Base-by-base conservation (phyloP, 306 rosid species). In the Sechiopsis laciniata region DNA sequence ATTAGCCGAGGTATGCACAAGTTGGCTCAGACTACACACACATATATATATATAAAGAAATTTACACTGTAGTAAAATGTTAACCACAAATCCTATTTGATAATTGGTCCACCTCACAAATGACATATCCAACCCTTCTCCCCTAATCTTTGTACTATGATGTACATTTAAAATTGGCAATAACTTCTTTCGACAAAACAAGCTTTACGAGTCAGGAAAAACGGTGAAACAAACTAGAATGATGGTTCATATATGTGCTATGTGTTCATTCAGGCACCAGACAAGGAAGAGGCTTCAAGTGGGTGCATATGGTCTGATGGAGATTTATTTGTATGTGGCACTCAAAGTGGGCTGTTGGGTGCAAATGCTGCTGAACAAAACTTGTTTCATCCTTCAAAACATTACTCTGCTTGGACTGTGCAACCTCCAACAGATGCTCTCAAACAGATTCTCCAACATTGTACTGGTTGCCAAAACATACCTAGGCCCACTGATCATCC, bases 261-360 rank as follows among this genome's bases (percentile, higher is more conserved):
- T 32, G 65, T 37, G 45, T 32, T 7, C 5, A 35, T 17, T n/a
- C 40, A 95, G 99, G 97, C 99, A 80, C 78, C 86, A 21, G 97
- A 95, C 85, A 86, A 71, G 80, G 95, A 87, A 10, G 79, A 13
- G 8, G 90, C 78, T 73, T 63, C 78, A 76, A 84, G 79, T 52
- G 99, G 99, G 55, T 42, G 37, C 82, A 79, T 95, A 85, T 84
- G 78, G 72, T 91, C 96, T 16, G 95, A 95, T 65, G 99, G 99
- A 16, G 99, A 95, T 78, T n/a, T 88, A 29, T 95, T 95, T 55
- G 16, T 42, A 0, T 6, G 48, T 29, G 95, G 90, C 81, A 86
- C 96, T 64, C 82, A 91, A 65, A 71, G 88, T 24, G 99, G 99
- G 59, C 74, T 89, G 72, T 60, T 79, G 48, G 48, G 11, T 42